phyloP scores from a whole-genome alignment of 257 asterid species.

The Buddleja alternifolia region DNA sequence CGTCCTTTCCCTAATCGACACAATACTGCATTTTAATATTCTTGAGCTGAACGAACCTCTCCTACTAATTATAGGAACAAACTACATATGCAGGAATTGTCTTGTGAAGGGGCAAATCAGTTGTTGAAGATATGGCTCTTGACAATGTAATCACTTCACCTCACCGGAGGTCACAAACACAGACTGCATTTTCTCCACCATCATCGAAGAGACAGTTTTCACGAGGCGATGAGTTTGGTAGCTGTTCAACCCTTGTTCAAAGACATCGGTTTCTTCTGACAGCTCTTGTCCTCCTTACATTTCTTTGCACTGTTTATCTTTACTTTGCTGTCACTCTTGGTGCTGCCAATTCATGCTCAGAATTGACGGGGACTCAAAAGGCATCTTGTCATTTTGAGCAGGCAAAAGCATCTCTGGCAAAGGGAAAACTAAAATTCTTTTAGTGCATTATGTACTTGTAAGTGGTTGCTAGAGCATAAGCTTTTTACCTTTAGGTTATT shows the following conservation, averaged over 20 bases:
- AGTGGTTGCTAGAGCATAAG: too few species aligned
- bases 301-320: slow-evolving; percentile 70
- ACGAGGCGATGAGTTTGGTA: slow-evolving; percentile 52
- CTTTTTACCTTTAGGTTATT: slow-evolving; percentile 17
- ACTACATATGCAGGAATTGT: slow-evolving; percentile 34
- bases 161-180: slow-evolving; percentile 68
- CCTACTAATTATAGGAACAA: background rate
- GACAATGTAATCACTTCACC: slow-evolving; percentile 68
- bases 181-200: slow-evolving; percentile 55
- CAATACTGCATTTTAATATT: background rate
- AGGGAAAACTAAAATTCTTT: slow-evolving; percentile 65
- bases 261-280: slow-evolving; percentile 73
- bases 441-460: too few species aligned
- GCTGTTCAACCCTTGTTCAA: slow-evolving; percentile 53
- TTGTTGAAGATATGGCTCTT: slow-evolving; percentile 45
- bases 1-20: too few species aligned
- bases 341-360: slow-evolving; percentile 49
- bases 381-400: slow-evolving; percentile 49
- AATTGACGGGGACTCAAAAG: slow-evolving; percentile 49
- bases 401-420: slow-evolving; percentile 40
- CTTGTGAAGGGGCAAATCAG: slow-evolving; percentile 18
- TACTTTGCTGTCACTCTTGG: slow-evolving; percentile 80
- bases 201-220: slow-evolving; percentile 41
- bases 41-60: slow-evolving; percentile 2
- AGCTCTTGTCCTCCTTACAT: slow-evolving; percentile 56